Evolutionary conservation across 805 yeast genomes (phyloP), one percentile per base, ranked within the genome.

Genomic region (Wickerhamomyces strasburgensis): DNA sequence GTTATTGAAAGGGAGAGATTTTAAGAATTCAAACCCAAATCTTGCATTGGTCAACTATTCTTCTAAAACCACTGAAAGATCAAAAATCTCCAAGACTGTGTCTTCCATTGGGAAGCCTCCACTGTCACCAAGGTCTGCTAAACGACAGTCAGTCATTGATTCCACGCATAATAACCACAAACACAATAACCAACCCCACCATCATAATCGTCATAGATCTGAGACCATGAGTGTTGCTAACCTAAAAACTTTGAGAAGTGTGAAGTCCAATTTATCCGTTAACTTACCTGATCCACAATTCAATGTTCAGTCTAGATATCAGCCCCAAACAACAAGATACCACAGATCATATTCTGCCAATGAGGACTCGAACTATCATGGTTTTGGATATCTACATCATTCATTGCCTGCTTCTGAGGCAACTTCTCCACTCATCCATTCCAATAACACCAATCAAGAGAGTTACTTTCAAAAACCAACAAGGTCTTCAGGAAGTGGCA

Each of bases 1-100:
- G n/a, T 54, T 60, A 7, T 57, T 88, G 37, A 69, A 87, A 45
- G 79, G 84, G 6, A 66, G 82, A 43, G 63, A 80, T 19, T 73
- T 82, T 14, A 62, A 69, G 29, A 51, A 57, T 11, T 50, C 61
- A 5, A 45, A 48, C 14, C 39, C 43, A 10, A 42, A 38, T 7
- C 18, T 51, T 11, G 47, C 54, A 3, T 27, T 54, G 30, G 48
- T 54, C 4, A 52, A 44, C 28, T 50, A 56, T 9, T 55, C 58
- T 24, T 9, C 19, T 39, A 4, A 17, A 14, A 5, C 29, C 35
- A 17, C 34, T 33, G 14, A 16, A 31, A 5, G 35, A 31, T 14
- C 19, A 17, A 10, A 10, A 3, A 3, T 14, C 13, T 16, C 13
- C 14, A 14, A 26, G 7, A 21, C 25, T 26, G 10, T 14, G 30